Conservation (phyloP, 2,329 filamentous ascomycete genomes). For the Xylaria arbuscula region DNA sequence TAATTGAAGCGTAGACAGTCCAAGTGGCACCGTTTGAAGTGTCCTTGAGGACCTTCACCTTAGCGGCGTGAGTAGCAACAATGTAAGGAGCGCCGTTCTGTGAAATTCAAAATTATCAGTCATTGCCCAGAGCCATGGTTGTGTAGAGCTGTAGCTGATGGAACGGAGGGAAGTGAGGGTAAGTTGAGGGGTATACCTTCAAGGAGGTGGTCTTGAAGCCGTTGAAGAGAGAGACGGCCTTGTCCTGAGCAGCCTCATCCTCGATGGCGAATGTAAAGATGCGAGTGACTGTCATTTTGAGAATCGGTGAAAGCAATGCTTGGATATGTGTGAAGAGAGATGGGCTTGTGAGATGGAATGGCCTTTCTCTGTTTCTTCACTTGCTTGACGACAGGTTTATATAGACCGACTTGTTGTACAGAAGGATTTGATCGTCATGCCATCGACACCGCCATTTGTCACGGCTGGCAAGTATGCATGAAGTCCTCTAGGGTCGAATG, state of each 20-base stretch:
- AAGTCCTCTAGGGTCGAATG: slow-evolving; percentile 21
- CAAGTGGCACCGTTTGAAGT: slow-evolving; percentile 23
- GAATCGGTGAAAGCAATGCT: slow-evolving; percentile 5
- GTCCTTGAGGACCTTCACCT: slow-evolving; percentile 35
- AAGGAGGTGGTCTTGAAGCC: slow-evolving; percentile 32
- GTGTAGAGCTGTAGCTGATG: not conserved
- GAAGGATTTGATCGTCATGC: slow-evolving; percentile 35
- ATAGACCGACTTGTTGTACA: slow-evolving; percentile 27
- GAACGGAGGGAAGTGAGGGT: not conserved
- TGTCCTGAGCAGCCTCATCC: slow-evolving; percentile 33
- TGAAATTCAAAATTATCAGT: slow-evolving; percentile 20
- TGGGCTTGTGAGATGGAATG: slow-evolving; percentile 29
- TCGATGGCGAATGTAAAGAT: slow-evolving; percentile 36
- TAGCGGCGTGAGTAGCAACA: slow-evolving; percentile 29
- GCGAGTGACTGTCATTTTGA: slow-evolving; percentile 38
- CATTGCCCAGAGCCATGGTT: not conserved
- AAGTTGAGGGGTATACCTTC: slow-evolving; percentile 28
- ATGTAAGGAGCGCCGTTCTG: slow-evolving; percentile 37
- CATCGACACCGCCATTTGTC: slow-evolving; percentile 38
- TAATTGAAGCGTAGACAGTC: slow-evolving; percentile 36
- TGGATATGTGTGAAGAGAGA: slow-evolving; percentile 18
- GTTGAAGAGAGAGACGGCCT: slow-evolving; percentile 34
- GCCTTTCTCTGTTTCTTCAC: slow-evolving; percentile 3
- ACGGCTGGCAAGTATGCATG: slow-evolving; percentile 24
- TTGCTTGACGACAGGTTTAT: slow-evolving; percentile 30